phyloP scores from a whole-genome alignment of 2,329 filamentous ascomycete genomes.

The Fusarium xyrophilum region DNA sequence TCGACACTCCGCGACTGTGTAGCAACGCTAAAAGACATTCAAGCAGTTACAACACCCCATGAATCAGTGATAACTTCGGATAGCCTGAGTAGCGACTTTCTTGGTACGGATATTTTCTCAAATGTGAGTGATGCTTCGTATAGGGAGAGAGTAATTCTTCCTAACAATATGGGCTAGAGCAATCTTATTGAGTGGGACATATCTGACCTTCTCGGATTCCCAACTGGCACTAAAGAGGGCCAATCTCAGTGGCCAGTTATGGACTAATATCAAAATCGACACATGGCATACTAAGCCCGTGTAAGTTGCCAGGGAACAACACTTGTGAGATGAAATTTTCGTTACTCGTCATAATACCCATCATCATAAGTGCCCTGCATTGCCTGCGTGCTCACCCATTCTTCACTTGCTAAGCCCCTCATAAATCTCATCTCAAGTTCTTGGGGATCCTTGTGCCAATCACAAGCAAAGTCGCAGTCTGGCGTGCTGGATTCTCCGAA shows the following conservation, averaged over 20 bases:
- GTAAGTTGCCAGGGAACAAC: not conserved
- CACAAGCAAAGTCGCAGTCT: conserved; percentile 76
- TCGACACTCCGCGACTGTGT: conserved; percentile 33
- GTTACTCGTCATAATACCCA: conserved; percentile 58
- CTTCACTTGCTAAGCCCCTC: conserved; percentile 63
- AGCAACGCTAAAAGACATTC: conserved; percentile 21
- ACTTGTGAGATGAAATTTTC: not conserved
- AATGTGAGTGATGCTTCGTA: conserved; percentile 15
- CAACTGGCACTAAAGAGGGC: conserved; percentile 5
- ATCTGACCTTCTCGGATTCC: conserved; percentile 36
- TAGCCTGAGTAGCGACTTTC: conserved; percentile 23
- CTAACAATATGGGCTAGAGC: conserved; percentile 28
- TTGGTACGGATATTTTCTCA: conserved; percentile 29
- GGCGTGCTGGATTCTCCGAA: conserved; percentile 71
- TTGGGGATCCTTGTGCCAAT: conserved; percentile 74
- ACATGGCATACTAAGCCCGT: not conserved
- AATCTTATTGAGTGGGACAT: conserved; percentile 39
- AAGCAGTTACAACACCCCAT: conserved; percentile 25
- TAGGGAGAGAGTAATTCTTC: not conserved
- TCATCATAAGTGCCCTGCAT: conserved; percentile 65
- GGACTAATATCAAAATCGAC: not conserved
- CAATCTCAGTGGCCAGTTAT: conserved; percentile 23
- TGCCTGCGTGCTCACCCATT: conserved; percentile 69
- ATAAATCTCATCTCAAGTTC: conserved; percentile 64
- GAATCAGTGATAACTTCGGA: conserved; percentile 26